Conservation (phyloP, 306 rosid genomes). For the Leucaena leucocephala region DNA sequence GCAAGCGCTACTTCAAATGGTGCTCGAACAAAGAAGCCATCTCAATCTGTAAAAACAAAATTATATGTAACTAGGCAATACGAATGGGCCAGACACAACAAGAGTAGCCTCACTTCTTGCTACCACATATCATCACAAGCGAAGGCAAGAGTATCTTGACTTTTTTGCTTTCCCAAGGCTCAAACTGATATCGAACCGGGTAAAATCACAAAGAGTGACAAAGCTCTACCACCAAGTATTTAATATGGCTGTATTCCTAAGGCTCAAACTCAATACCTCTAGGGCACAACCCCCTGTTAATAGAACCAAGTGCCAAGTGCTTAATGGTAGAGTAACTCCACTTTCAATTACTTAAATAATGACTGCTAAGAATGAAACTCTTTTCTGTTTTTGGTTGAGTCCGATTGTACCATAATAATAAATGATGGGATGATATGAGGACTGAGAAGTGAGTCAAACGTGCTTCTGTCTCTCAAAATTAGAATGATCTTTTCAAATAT, state of each 20-base stretch:
- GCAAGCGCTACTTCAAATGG: constrained; percentile 61
- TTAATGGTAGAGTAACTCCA: neutral
- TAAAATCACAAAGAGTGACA: no score
- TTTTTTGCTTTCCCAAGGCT: no score
- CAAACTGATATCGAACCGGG: neutral
- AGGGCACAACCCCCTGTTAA: neutral
- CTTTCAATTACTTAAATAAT: neutral
- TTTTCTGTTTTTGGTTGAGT: neutral
- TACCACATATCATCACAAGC: neutral
- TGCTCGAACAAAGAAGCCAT: constrained; percentile 92
- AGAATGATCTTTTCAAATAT: constrained; percentile 11
- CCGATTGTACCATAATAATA: neutral
- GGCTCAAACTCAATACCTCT: neutral
- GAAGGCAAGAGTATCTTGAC: neutral
- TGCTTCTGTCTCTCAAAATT: neutral
- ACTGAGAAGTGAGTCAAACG: constrained; percentile 1
- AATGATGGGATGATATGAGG: neutral
- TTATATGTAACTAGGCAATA: neutral
- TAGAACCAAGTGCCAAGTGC: neutral
- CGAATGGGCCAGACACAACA: neutral
- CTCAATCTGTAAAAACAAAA: constrained; percentile 62
- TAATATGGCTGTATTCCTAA: no score
- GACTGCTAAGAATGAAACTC: neutral
- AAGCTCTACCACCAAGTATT: no score
- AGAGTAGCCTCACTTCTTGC: neutral